These are phyloP conservation scores for Epichloe coenophiala DNA, from an alignment of 2,329 filamentous ascomycete species.

Conservation along the genomic window DNA sequence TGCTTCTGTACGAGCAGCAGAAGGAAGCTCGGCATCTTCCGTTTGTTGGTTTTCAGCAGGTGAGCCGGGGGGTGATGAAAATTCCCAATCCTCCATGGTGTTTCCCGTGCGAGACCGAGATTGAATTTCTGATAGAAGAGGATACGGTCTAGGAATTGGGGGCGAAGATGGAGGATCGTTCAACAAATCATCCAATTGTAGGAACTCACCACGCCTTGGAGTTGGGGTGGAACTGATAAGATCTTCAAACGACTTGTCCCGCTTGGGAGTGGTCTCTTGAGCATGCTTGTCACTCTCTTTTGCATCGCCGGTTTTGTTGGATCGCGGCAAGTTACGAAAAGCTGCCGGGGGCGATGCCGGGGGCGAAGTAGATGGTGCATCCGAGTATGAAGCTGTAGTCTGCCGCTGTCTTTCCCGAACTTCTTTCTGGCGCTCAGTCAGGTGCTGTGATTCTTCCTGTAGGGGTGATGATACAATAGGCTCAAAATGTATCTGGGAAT, in stretches of 20 bases:
- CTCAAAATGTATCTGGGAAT: conserved; percentile 71
- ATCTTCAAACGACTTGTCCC: conserved; percentile 30
- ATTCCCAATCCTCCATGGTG: conserved; percentile 32
- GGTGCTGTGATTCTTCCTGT: conserved; percentile 50
- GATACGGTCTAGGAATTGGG: conserved; percentile 38
- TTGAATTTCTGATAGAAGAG: conserved; percentile 37
- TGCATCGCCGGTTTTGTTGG: conserved; percentile 6
- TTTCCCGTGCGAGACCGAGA: conserved; percentile 27
- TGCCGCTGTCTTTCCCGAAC: conserved; percentile 60
- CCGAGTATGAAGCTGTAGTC: conserved; percentile 52
- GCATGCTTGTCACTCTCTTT: conserved; percentile 10
- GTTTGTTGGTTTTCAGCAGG: conserved; percentile 24
- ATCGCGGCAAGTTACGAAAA: conserved; percentile 9
- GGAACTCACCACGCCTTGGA: conserved; percentile 38
- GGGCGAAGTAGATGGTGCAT: conserved; percentile 42
- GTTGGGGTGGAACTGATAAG: conserved; percentile 48
- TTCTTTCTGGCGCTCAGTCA: conserved; percentile 71
- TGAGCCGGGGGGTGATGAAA: conserved; percentile 45
- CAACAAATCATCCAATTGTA: conserved; percentile 35
- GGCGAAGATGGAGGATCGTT: conserved; percentile 46
- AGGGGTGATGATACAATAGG: conserved; percentile 44
- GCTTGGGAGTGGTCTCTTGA: conserved; percentile 33
- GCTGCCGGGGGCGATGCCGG: conserved; percentile 12
- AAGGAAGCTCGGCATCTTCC: conserved; percentile 7
- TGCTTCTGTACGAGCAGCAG: conserved; percentile 6